Base-by-base conservation (phyloP, 2,329 filamentous ascomycete species). In the Atkinsonella hypoxylon region DNA sequence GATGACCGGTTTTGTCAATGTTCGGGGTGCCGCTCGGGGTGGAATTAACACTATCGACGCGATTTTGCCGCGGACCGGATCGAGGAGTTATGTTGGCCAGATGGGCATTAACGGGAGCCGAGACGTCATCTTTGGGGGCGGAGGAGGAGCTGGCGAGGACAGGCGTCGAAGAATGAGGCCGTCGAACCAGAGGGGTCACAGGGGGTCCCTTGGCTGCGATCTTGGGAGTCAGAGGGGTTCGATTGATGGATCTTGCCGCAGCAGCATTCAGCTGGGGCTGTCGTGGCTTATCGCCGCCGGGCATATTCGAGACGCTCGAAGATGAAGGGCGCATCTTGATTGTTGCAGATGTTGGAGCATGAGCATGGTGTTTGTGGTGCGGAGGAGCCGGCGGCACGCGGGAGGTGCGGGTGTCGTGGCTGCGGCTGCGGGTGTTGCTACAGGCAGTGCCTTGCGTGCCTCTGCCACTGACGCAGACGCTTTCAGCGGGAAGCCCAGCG, bases 21-120 rank as follows among this genome's bases (percentile, higher is more conserved):
- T 67, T 77, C 5, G 81, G 80, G 0, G 81, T 85, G 51, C 72
- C 75, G 54, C 67, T 78, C 3, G 87, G 83, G 1, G 88, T 89
- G 32, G 77, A 78, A 52, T 74, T 77, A 26, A 76, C 68, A 64
- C 84, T 89, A 63, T 87, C 82, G 51, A 82, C 78, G 57, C 88
- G 82, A 58, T 73, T 82, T 63, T 81, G 87, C 54, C 89, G 78
- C 46, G 81, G 74, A 9, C 84, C 85, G 9, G 89, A 89, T 56
- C 89, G 81, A 47, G 89, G 87, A 3, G 89, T 94, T 62, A 89
- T 71, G 64, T 87, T 89, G 64, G 65, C 67, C 43, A 89, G 68
- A 58, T 79, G 79, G 47, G 77, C 62, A 47, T 75, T 71, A 31
- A 74, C 70, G 9, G 80, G 73, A 43, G 77, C 75, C 43, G 74